Evolutionary conservation across 208 protist genomes (phyloP).

Genomic region (Wallacemonas sp.): DNA sequence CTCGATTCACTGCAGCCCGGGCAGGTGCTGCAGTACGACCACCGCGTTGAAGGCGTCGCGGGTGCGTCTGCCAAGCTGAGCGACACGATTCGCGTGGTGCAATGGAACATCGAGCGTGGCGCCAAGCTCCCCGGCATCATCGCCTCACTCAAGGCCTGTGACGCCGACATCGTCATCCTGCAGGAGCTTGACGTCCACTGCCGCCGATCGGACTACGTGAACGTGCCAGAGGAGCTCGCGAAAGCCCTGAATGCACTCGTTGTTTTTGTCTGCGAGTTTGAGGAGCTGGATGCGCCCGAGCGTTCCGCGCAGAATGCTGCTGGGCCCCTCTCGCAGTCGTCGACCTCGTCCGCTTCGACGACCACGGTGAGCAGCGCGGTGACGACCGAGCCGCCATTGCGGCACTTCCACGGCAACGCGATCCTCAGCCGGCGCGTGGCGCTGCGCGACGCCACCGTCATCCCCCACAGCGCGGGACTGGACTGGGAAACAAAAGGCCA

Average conservation of each 20-base stretch:
- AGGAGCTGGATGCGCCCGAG: slow-evolving; percentile 52
- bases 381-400: background rate
- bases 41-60: slow-evolving; percentile 20
- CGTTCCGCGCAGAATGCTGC: slow-evolving; percentile 43
- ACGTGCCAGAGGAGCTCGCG: slow-evolving; percentile 63
- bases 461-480: slow-evolving; percentile 48
- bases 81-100: slow-evolving; percentile 54
- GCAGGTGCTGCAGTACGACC: slow-evolving; percentile 75
- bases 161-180: slow-evolving; percentile 74
- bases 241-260: slow-evolving; percentile 52
- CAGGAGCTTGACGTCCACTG: slow-evolving; percentile 86
- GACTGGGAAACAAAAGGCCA: slow-evolving; percentile 55
- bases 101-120: slow-evolving; percentile 90
- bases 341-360: background rate
- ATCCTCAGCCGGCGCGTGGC: slow-evolving; percentile 49
- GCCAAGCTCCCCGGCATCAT: slow-evolving; percentile 61
- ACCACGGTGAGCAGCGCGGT: background rate
- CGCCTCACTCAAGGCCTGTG: slow-evolving; percentile 33
- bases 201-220: slow-evolving; percentile 56
- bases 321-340: slow-evolving; percentile 44
- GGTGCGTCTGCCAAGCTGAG: slow-evolving; percentile 37
- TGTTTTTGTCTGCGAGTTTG: slow-evolving; percentile 82
- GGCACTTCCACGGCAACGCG: slow-evolving; percentile 79
- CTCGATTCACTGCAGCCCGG: slow-evolving; percentile 37
- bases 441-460: slow-evolving; percentile 38